Evolutionary conservation across 495 filamentous ascomycete species (phyloP).

Genomic region (Xylaria curta): DNA sequence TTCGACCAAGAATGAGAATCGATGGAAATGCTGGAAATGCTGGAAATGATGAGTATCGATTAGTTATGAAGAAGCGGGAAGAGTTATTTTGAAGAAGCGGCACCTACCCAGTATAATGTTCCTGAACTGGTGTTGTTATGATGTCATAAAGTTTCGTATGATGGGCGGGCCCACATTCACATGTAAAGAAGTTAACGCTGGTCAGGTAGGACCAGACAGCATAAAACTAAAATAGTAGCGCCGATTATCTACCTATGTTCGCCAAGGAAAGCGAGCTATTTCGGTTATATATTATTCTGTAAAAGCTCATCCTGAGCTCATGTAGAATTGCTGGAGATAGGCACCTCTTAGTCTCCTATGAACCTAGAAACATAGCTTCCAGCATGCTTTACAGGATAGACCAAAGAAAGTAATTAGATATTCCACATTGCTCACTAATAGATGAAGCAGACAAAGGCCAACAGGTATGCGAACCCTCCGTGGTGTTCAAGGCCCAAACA

Average conservation of each 20-base stretch:
- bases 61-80: neutral
- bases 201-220: neutral
- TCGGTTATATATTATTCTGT: neutral
- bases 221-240: neutral
- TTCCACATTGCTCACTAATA: neutral
- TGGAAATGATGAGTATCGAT: neutral
- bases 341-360: neutral
- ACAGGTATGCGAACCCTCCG: neutral
- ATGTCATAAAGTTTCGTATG: constrained; percentile 8
- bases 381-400: neutral
- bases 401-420: neutral
- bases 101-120: neutral
- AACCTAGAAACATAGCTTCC: neutral
- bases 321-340: neutral
- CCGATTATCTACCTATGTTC: neutral
- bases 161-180: neutral
- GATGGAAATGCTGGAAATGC: neutral
- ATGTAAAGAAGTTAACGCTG: neutral
- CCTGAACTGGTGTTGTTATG: neutral
- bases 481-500: neutral
- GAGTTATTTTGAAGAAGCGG: neutral
- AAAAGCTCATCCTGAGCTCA: neutral
- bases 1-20: neutral
- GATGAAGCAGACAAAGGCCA: neutral
- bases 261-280: neutral